Conservation (phyloP, 2,329 filamentous ascomycete species). For the Aspergillus quadricinctus region DNA sequence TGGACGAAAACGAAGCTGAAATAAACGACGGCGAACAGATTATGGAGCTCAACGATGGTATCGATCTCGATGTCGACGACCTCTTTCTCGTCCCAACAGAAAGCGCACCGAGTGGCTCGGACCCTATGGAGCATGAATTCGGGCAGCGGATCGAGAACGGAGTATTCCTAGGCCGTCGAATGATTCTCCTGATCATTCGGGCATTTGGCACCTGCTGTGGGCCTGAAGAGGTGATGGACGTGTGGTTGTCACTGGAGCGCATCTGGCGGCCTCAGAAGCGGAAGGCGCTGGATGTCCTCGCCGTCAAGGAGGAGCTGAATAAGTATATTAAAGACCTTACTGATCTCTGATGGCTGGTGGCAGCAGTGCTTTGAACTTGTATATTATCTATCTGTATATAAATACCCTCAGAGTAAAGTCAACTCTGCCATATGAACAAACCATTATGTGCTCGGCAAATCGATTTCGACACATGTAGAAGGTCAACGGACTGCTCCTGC, state of each 20-base stretch:
- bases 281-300: slow-evolving; percentile 32
- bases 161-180: slow-evolving; percentile 39
- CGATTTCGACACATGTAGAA: background rate
- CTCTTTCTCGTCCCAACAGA: slow-evolving; percentile 7
- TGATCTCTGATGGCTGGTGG: background rate
- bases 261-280: slow-evolving; percentile 37
- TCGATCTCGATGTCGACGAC: slow-evolving; percentile 11
- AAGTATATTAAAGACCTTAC: slow-evolving; percentile 26
- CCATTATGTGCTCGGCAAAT: background rate
- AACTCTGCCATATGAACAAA: background rate
- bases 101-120: slow-evolving; percentile 2
- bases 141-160: slow-evolving; percentile 35
- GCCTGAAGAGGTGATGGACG: slow-evolving; percentile 32
- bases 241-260: slow-evolving; percentile 37
- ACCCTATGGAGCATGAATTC: slow-evolving; percentile 16
- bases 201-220: slow-evolving; percentile 38
- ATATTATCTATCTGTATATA: slow-evolving; percentile 25
- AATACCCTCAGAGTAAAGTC: slow-evolving; percentile 10
- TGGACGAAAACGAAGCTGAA: background rate
- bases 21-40: background rate
- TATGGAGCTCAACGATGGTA: slow-evolving; percentile 1
- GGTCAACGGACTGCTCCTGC: background rate
- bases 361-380: slow-evolving; percentile 16
- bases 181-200: slow-evolving; percentile 36
- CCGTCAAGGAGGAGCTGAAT: slow-evolving; percentile 35